Evolutionary conservation across 2,329 filamentous ascomycete genomes (phyloP), one percentile per base, ranked within the genome.

Genomic region (Diaporthe sp.): DNA sequence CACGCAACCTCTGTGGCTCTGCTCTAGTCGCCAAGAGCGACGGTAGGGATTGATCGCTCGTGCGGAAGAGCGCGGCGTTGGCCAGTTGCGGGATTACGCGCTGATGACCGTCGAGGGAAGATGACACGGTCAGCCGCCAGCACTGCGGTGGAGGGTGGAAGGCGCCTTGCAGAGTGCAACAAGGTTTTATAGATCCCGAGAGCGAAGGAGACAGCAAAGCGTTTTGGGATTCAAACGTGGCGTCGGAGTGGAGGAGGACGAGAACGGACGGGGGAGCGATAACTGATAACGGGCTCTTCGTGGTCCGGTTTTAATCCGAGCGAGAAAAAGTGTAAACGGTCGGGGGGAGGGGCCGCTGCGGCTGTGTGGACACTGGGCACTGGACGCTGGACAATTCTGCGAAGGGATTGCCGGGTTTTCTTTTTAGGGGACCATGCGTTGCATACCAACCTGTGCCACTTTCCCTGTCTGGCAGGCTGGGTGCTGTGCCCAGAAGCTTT

Each of bases 251-350:
- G 70, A 63, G 70, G 42, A 63, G 47, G 25, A 50, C 42, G 42
- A 61, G 63, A 66, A 66, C 30, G 63, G n/a, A 66, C 63, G 63
- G 63, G 63, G 32, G 63, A 39, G 63, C 70, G 70, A 71, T 71
- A 71, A 63, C 35, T 63, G 70, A 71, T 71, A 71, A 71, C 69
- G 69, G 69, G 69, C n/a, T 63, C 53, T 63, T 71, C 56, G 56
- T 63, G 69, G 56, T 71, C 69, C 69, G 56, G 69, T 71, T 63
- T 50, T 63, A 39, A 53, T 71, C 69, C 69, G 69, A 71, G 69
- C 30, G 44, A 51, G 44, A 50, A 66, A 66, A 66, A 66, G 44
- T 51, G 63, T 66, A 37, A 51, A 51, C 44, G 63, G 27, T 66
- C 27, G 30, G 42, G 58, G 58, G 39, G 37, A 12, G 35, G 17